Conservation (phyloP, 257 asterid species). For the Solanum infundibuliforme region DNA sequence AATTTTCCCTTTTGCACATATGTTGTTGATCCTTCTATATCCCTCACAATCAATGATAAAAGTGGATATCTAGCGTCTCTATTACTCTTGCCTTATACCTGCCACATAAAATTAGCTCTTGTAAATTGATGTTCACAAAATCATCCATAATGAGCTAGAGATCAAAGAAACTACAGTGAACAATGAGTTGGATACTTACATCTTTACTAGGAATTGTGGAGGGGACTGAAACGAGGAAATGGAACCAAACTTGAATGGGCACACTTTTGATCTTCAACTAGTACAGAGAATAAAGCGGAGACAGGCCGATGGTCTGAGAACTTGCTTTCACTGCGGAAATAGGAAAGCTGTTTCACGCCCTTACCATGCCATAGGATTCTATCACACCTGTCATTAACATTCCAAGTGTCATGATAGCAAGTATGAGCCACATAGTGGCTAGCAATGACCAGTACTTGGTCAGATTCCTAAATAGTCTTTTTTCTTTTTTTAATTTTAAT, state of each 20-base stretch:
- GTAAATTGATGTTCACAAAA: not conserved
- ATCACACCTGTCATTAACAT: conserved; percentile 62
- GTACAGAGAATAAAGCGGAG: conserved; percentile 71
- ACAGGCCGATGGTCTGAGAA: conserved; percentile 94
- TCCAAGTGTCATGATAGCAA: not conserved
- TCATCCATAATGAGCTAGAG: not conserved
- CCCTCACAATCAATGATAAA: conserved; percentile 33
- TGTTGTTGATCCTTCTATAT: conserved; percentile 20
- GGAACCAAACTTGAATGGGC: conserved; percentile 16
- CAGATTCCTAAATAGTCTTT: not conserved
- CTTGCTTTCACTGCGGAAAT: conserved; percentile 84
- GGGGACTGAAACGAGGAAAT: conserved; percentile 12
- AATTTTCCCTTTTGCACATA: conserved; percentile 14
- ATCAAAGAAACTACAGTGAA: not conserved
- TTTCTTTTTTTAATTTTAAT: not conserved
- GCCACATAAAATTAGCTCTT: not conserved
- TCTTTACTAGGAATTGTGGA: conserved; percentile 20
- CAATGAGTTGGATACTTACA: conserved; percentile 21
- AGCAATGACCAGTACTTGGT: not conserved
- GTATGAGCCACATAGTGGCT: not conserved
- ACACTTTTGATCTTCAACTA: conserved; percentile 30
- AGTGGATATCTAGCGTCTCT: conserved; percentile 29
- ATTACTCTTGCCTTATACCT: conserved; percentile 19
- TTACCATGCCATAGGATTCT: conserved; percentile 86
- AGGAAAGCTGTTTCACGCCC: conserved; percentile 78